Base-by-base conservation (phyloP, 1,139 yeast species). In the Lodderomyces orthopsilosis region DNA sequence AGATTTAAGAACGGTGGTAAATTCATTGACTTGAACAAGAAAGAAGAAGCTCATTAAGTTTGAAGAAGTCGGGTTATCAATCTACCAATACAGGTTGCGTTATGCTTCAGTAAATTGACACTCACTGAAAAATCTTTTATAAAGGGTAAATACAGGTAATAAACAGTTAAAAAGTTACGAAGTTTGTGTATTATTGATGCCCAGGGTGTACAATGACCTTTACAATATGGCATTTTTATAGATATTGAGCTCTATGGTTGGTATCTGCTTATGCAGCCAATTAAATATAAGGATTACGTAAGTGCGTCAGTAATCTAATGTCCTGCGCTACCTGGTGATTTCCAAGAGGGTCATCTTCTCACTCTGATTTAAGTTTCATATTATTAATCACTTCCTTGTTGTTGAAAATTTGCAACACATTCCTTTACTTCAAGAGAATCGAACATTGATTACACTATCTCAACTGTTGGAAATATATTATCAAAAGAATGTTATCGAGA, bases 1-100 rank as follows among this genome's bases (percentile, higher is more conserved):
- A 72, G 78, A 68, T 73, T 73, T 50, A 69, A 71, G 56, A 65
- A 60, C 49, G 78, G 78, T 57, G 78, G 77, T 52, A 72, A 72
- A 66, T 71, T 69, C 65, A 69, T 73, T 52, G 77, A 73, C 53
- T 70, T 73, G 60, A 74, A 68, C 53, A 68, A 70, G 41, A 47
- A 40, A 15, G 34, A 30, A 30, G 34, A 30, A 30, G 34, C 34
- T 30, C 34, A 30, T 15, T 30, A 27, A 13, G 32, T 27, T 4
- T 30, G 14, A 5, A 6, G 19, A 17, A 27, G 32, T 13, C 15
- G 10, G 17, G 32, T 10, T 27, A 13, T 13, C 15, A 27, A 19
- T 19, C 15, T 2, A 7, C 15, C n/a, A 5, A 15, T 17, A 10
- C 12, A 10, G 6, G 19, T n/a, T 6, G 19, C 7, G 19, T 12